These are phyloP conservation scores for Jatropha podagrica DNA, from an alignment of 441 rosid species.

Conservation along the genomic window DNA sequence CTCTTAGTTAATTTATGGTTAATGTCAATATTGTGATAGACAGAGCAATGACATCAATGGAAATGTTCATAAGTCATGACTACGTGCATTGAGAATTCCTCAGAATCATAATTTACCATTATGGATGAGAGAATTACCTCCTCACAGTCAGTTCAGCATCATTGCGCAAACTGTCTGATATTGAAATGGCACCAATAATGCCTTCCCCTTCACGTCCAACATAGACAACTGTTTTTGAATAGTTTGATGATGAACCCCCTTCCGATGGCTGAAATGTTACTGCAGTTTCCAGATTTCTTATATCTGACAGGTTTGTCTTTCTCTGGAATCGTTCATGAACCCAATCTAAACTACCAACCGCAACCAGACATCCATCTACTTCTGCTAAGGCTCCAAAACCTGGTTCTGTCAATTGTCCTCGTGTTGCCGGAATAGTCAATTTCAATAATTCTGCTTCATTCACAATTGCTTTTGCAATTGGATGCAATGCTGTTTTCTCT, in stretches of 20 bases:
- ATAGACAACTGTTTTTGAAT: conserved; percentile 79
- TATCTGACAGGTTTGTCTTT: conserved; percentile 41
- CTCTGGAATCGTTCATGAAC: conserved; percentile 66
- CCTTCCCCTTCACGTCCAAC: conserved; percentile 92
- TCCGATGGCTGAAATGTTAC: conserved; percentile 42
- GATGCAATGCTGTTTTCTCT: conserved; percentile 86
- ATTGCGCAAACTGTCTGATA: conserved; percentile 71
- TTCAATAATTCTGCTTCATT: conserved; percentile 60
- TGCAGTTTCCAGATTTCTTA: conserved; percentile 48
- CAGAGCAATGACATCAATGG: neutral
- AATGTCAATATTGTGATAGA: too few species aligned
- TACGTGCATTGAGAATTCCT: neutral
- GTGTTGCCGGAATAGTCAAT: conserved; percentile 64
- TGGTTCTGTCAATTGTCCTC: conserved; percentile 87
- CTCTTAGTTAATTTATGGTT: neutral
- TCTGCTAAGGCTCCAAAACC: conserved; percentile 95
- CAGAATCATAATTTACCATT: neutral
- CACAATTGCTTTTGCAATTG: conserved; percentile 84
- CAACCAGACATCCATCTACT: conserved; percentile 80
- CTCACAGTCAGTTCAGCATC: conserved; percentile 78
- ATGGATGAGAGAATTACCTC: conserved; percentile 45
- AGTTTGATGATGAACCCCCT: conserved; percentile 39
- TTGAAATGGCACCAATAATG: conserved; percentile 80
- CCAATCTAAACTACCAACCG: conserved; percentile 87
- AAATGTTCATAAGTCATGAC: neutral